These are phyloP conservation scores for Colletotrichum sp. DNA, from an alignment of 2,329 filamentous ascomycete genomes.

Conservation along the genomic window DNA sequence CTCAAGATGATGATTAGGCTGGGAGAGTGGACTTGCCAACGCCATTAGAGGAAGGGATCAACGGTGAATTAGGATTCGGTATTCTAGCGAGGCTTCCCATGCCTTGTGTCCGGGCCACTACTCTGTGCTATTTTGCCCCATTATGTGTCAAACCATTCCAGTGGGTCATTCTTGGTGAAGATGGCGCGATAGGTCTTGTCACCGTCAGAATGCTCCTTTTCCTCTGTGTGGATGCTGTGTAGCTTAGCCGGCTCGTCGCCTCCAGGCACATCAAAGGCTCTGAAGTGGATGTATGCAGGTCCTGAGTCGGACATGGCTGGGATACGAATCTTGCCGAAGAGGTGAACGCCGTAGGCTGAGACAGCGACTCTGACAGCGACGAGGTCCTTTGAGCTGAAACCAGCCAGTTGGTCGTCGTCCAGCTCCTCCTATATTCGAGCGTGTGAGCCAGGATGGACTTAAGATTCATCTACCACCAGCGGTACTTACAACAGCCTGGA, in stretches of 20 bases:
- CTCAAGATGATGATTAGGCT: conserved; percentile 66
- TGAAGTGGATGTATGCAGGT: conserved; percentile 52
- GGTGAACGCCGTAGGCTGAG: conserved; percentile 52
- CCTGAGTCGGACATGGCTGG: conserved; percentile 42
- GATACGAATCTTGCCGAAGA: conserved; percentile 55
- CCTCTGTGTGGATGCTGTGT: conserved; percentile 54
- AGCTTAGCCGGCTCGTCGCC: conserved; percentile 44
- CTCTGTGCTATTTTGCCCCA: background rate
- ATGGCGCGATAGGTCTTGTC: conserved; percentile 50
- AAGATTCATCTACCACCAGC: no score
- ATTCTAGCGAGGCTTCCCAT: background rate
- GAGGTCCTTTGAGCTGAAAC: conserved; percentile 44
- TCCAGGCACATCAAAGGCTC: conserved; percentile 43
- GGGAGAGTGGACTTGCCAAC: background rate
- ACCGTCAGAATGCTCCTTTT: conserved; percentile 46
- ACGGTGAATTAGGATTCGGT: background rate
- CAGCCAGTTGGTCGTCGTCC: conserved; percentile 41
- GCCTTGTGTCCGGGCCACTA: background rate
- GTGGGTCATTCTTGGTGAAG: conserved; percentile 48
- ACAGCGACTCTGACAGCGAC: conserved; percentile 48
- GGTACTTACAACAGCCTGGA: conserved; percentile 48
- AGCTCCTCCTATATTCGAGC: conserved; percentile 30
- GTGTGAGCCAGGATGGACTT: conserved; percentile 18
- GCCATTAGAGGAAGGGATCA: background rate
- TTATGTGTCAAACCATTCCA: conserved; percentile 60